These are phyloP conservation scores for Dalbergia oliveri DNA, from an alignment of 306 rosid species.

Conservation along the genomic window DNA sequence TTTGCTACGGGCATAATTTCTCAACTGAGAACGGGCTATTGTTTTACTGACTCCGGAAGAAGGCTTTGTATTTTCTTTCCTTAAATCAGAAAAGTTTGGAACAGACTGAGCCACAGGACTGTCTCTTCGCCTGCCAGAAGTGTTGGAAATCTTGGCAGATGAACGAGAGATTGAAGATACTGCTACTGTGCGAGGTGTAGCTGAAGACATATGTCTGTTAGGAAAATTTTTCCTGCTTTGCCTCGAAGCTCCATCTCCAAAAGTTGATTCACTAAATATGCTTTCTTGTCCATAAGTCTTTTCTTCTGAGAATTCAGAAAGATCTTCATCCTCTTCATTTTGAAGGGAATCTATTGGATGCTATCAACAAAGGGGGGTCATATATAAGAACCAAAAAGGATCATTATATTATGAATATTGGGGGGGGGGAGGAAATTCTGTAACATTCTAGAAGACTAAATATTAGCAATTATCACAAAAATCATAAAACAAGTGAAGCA, in stretches of 20 bases:
- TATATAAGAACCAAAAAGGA: conserved; percentile 38
- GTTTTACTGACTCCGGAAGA: conserved; percentile 74
- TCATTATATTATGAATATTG: conserved; percentile 29
- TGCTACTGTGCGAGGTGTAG: conserved; percentile 64
- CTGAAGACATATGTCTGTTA: conserved; percentile 61
- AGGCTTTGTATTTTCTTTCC: conserved; percentile 97
- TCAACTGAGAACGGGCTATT: conserved; percentile 69
- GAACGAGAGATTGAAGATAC: conserved; percentile 61
- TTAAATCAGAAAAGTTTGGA: conserved; percentile 93
- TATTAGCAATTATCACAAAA: conserved; percentile 39
- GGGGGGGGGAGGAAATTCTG: neutral
- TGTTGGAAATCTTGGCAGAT: conserved; percentile 58
- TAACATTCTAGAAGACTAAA: neutral
- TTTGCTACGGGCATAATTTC: conserved; percentile 73
- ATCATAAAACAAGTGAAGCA: conserved; percentile 35
- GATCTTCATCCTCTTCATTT: conserved; percentile 81
- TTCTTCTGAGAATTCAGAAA: conserved; percentile 71
- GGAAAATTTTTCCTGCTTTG: conserved; percentile 70
- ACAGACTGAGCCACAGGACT: conserved; percentile 88
- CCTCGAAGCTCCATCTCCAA: conserved; percentile 63
- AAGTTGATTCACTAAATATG: conserved; percentile 43
- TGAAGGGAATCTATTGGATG: conserved; percentile 77
- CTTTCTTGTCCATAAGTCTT: conserved; percentile 59
- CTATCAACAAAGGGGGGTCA: conserved; percentile 50
- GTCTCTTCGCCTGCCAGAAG: conserved; percentile 82